Percentiles rank a stretch among this genome's conserved stretches.
phyloP scores from a whole-genome alignment of 2,329 filamentous ascomycete species.

The Fusarium devonianum region DNA sequence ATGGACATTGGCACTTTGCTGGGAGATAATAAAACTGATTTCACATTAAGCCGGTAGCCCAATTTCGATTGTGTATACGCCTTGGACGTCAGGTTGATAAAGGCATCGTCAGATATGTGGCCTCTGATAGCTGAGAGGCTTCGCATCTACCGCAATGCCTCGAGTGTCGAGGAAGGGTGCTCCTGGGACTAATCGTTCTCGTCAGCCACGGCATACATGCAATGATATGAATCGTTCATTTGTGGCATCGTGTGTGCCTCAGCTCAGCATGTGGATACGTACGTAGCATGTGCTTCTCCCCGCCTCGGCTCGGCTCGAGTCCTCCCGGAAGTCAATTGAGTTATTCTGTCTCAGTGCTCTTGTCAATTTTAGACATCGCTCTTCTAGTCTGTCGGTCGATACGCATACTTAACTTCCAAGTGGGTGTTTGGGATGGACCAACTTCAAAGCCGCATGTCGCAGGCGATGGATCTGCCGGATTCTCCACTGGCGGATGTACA shows the following conservation, averaged over 20 bases:
- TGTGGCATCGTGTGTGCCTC: constrained; percentile 6
- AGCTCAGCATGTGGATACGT: background rate
- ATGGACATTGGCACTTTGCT: too few relatives aligned
- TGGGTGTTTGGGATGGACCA: constrained; percentile 34
- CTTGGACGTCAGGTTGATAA: too few relatives aligned
- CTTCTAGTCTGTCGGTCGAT: constrained; percentile 20
- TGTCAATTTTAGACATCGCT: constrained; percentile 11
- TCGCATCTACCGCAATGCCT: too few relatives aligned
- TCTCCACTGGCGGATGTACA: constrained; percentile 34
- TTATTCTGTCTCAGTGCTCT: constrained; percentile 3
- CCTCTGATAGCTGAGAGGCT: too few relatives aligned
- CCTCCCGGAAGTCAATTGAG: too few relatives aligned
- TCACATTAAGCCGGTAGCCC: too few relatives aligned
- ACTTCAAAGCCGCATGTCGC: constrained; percentile 40
- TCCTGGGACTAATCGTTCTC: too few relatives aligned
- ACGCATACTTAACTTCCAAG: constrained; percentile 24
- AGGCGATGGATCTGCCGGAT: constrained; percentile 38
- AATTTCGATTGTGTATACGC: too few relatives aligned
- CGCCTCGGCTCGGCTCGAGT: constrained; percentile 9
- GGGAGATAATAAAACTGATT: too few relatives aligned
- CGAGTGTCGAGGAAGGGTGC: too few relatives aligned
- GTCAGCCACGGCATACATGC: constrained; percentile 10
- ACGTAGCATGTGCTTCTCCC: constrained; percentile 14
- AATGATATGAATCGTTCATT: too few relatives aligned
- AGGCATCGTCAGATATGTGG: too few relatives aligned